Evolutionary conservation across 106 monocot genomes (phyloP), one percentile per base, ranked within the genome.

Genomic region (Ottelia alismoides): DNA sequence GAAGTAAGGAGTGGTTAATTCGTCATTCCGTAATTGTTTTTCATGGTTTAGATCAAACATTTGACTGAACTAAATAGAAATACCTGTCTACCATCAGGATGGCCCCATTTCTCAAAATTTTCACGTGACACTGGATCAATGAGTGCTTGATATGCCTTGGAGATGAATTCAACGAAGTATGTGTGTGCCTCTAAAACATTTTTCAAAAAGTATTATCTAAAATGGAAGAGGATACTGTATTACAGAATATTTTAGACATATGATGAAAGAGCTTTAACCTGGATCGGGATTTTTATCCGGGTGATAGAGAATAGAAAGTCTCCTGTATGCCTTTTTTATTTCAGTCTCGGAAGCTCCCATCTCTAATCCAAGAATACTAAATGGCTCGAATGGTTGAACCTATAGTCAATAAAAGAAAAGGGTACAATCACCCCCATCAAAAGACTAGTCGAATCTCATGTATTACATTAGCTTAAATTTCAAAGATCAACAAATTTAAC

Each of bases 241-340:
- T n/a, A n/a, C n/a, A n/a, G n/a, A n/a, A n/a, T n/a, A n/a, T n/a
- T n/a, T n/a, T n/a, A n/a, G n/a, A n/a, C n/a, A n/a, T n/a, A n/a
- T n/a, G n/a, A n/a, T n/a, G n/a, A 14, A 55, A 55, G 9, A 62
- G 16, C 22, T 47, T 26, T 20, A 57, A 96, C 94, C 88, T 76
- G 89, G 96, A 65, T 98, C 96, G 45, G 96, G 96, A 70, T 98
- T 98, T 76, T 98, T 98, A 63, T 98, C 96, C 56, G 96, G 96
- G 72, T 98, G 96, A 55, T 98, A 89, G 60, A 71, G 66, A 71
- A 98, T 81, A 9, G 96, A 98, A 26, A 89, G 88, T 40, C 74
- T 85, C 50, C 96, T 61, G 32, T 98, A 98, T 53, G 96, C 85
- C 67, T 98, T 98, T 54, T 89, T 98, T 67, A 98, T 85, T 65